A percentile compares a stretch with the other conserved stretches of the same genome.
These are phyloP conservation scores for Euphorbia celastroides DNA, from an alignment of 441 rosid genomes.

Conservation along the genomic window DNA sequence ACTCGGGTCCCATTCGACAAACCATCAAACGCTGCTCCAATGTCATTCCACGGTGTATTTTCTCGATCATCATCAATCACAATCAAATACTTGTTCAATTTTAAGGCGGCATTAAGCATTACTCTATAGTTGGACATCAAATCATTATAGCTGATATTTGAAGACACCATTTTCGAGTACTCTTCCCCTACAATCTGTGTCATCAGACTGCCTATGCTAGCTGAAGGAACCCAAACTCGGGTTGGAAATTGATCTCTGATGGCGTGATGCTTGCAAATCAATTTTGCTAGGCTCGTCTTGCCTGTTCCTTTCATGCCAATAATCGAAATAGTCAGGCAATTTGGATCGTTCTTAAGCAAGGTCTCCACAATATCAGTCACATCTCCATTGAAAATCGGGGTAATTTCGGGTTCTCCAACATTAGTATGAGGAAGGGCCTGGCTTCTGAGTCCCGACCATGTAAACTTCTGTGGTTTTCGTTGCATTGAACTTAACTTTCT, in stretches of 20 bases:
- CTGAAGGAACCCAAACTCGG: background rate
- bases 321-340: constrained; percentile 8
- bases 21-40: background rate
- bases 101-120: too few species aligned
- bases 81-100: background rate
- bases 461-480: background rate
- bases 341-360: background rate
- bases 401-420: background rate
- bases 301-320: background rate
- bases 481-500: background rate
- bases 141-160: too few species aligned
- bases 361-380: background rate
- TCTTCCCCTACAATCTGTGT: background rate
- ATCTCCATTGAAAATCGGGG: background rate
- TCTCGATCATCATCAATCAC: background rate
- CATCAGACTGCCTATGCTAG: background rate
- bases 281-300: background rate
- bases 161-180: background rate
- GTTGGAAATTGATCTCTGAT: background rate
- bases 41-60: background rate
- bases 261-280: background rate
- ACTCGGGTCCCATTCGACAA: background rate
- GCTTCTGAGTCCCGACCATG: background rate
- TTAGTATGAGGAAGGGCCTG: background rate
- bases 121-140: too few species aligned